phyloP scores from a whole-genome alignment of 192 early-diverging fungal genomes.

The Coemansia sp. region DNA sequence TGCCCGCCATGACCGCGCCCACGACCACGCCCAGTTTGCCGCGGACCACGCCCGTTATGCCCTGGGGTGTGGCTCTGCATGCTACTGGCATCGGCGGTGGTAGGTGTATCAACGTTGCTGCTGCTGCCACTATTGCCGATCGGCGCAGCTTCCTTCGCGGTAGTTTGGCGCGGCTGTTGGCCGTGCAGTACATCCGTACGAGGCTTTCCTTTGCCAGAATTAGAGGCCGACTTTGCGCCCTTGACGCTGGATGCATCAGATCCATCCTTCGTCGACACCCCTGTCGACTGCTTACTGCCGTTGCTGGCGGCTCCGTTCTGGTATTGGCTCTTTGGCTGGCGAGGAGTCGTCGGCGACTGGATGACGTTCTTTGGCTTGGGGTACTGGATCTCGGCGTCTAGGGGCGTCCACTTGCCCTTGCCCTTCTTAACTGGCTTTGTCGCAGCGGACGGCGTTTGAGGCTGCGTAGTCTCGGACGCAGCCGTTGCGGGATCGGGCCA shows the following conservation, averaged over 20 bases:
- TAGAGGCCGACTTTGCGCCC: slow-evolving; percentile 6
- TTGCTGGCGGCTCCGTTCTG: slow-evolving; percentile 12
- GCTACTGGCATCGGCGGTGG: neutral
- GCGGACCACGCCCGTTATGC: slow-evolving; percentile 25
- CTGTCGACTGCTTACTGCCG: slow-evolving; percentile 1
- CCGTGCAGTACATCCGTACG: slow-evolving; percentile 8
- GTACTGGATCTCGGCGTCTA: slow-evolving; percentile 52
- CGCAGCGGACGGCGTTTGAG: slow-evolving; percentile 4
- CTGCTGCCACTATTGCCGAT: slow-evolving; percentile 2
- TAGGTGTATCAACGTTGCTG: neutral
- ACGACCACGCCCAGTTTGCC: slow-evolving; percentile 26
- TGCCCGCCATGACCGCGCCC: slow-evolving; percentile 27
- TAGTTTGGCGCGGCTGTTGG: slow-evolving; percentile 3
- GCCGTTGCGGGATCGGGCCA: slow-evolving; percentile 57
- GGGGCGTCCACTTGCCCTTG: slow-evolving; percentile 54
- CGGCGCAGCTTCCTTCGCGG: neutral
- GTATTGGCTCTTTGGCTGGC: slow-evolving; percentile 22
- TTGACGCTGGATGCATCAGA: neutral
- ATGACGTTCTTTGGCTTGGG: slow-evolving; percentile 39
- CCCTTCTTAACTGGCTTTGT: slow-evolving; percentile 34
- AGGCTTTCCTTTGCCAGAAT: slow-evolving; percentile 12
- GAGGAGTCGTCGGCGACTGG: slow-evolving; percentile 17
- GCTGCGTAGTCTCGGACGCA: slow-evolving; percentile 17
- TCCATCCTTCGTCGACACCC: neutral
- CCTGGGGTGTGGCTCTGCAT: slow-evolving; percentile 14